These are phyloP conservation scores for Lepidium sativum DNA, from an alignment of 345 rosid genomes.

Conservation along the genomic window DNA sequence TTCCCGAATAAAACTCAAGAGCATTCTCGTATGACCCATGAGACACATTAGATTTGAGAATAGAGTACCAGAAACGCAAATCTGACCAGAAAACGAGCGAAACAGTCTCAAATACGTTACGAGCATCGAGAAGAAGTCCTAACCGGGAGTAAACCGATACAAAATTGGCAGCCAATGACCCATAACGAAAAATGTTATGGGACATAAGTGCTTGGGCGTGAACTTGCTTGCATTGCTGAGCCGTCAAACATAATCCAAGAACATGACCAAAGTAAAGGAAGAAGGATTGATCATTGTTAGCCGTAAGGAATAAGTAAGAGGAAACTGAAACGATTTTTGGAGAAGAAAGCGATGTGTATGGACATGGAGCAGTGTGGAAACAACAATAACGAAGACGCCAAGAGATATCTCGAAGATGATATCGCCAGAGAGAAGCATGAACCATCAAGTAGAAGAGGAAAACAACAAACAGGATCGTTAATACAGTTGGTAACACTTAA, in stretches of 20 bases:
- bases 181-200: constrained; percentile 25
- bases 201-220: constrained; percentile 36
- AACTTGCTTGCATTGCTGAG: constrained; percentile 33
- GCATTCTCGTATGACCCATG: constrained; percentile 34
- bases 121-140: constrained; percentile 36
- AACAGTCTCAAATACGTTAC: constrained; percentile 36
- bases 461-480: neutral
- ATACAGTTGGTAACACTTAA: too few species aligned
- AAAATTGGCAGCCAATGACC: constrained; percentile 50
- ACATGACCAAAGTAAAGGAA: constrained; percentile 30
- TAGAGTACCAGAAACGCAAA: constrained; percentile 47
- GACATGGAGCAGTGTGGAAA: constrained; percentile 8
- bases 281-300: constrained; percentile 13
- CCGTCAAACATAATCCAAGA: constrained; percentile 33
- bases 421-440: constrained; percentile 18
- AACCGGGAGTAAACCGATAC: constrained; percentile 42
- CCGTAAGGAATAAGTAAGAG: constrained; percentile 3
- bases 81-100: constrained; percentile 29
- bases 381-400: neutral
- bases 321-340: neutral
- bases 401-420: constrained; percentile 12
- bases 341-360: neutral
- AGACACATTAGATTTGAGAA: constrained; percentile 42
- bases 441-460: constrained; percentile 4
- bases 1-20: constrained; percentile 35